Percentiles rank a stretch among this genome's conserved stretches.
Evolutionary conservation across 225 moss, liverwort and hornwort genomes (phyloP).

Genomic region (Pleurozium schreberi): DNA sequence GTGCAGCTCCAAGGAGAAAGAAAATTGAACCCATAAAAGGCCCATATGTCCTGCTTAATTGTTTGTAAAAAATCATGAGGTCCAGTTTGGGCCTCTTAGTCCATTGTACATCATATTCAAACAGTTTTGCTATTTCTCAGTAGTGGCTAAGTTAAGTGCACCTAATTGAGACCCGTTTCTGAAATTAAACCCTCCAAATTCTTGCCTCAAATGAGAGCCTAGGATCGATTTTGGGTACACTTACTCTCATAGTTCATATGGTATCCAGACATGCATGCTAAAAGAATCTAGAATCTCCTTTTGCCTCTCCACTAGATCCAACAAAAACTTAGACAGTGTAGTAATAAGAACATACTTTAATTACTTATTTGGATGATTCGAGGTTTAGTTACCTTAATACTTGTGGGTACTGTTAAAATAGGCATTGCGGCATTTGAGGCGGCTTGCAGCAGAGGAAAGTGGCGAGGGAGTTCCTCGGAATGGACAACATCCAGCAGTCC

Average conservation of each 20-base stretch:
- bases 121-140: neutral
- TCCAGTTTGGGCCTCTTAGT: neutral
- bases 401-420: neutral
- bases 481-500: conserved; percentile 78
- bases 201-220: neutral
- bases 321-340: neutral
- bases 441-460: conserved; percentile 71
- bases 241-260: no score
- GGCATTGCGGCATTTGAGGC: conserved; percentile 79
- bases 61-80: neutral
- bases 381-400: neutral
- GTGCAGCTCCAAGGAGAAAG: neutral
- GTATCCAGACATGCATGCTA: no score
- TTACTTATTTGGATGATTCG: neutral
- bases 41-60: neutral
- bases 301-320: no score
- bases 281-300: neutral
- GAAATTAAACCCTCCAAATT: neutral
- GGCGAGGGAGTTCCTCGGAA: conserved; percentile 64
- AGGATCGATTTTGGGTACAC: neutral
- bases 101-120: neutral
- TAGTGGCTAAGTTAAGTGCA: neutral
- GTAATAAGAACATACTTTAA: neutral
- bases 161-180: neutral
- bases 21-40: neutral